A percentile compares a stretch with the other conserved stretches of the same genome.
Evolutionary conservation across 2,329 filamentous ascomycete species (phyloP).

Genomic region (Thielaviopsis cerberus): DNA sequence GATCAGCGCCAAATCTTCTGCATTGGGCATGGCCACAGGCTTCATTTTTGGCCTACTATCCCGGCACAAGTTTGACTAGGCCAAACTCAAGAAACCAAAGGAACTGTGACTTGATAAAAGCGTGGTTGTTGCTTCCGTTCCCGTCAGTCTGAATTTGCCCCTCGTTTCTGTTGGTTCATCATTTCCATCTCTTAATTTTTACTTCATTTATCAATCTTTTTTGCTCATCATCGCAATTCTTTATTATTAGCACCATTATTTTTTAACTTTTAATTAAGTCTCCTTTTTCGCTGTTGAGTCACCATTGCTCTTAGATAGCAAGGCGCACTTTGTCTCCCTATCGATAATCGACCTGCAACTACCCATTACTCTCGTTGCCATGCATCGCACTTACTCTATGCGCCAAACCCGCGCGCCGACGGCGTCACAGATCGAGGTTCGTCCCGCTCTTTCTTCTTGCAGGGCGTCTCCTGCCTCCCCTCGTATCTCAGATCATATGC

Average conservation of each 20-base stretch:
- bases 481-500: slow-evolving; percentile 4
- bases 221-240: neutral
- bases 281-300: neutral
- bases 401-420: slow-evolving; percentile 91
- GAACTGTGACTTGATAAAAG: neutral
- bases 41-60: neutral
- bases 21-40: neutral
- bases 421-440: slow-evolving; percentile 53
- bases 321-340: neutral
- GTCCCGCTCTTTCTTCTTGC: slow-evolving; percentile 12
- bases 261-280: neutral
- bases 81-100: neutral
- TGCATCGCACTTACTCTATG: slow-evolving; percentile 99
- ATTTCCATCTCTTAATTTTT: neutral
- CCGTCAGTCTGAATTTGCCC: neutral
- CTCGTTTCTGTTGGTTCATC: neutral
- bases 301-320: neutral
- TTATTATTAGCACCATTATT: neutral
- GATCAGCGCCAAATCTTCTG: neutral
- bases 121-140: neutral
- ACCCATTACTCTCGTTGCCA: slow-evolving; percentile 23
- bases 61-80: neutral
- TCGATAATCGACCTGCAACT: neutral
- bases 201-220: neutral
- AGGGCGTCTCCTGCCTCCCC: neutral